Percentiles rank a stretch among this genome's conserved stretches.
These are phyloP conservation scores for Candida koratica DNA, from an alignment of 805 yeast genomes.

Conservation along the genomic window DNA sequence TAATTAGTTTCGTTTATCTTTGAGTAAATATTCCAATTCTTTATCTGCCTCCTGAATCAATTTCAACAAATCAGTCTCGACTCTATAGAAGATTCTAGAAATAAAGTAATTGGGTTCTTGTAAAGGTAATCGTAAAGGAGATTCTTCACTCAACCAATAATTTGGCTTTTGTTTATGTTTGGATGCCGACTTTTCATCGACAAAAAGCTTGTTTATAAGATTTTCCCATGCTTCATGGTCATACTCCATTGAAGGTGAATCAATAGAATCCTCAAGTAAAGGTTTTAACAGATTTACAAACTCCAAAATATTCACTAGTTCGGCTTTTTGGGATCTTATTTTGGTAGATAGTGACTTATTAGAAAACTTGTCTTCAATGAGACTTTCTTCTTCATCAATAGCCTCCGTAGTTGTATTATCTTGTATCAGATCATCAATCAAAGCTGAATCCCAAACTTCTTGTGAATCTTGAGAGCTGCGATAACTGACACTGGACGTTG, in stretches of 20 bases:
- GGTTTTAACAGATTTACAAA: conserved; percentile 31
- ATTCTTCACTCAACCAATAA: conserved; percentile 62
- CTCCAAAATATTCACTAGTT: conserved; percentile 20
- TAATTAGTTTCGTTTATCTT: conserved; percentile 2
- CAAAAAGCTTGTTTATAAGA: conserved; percentile 5
- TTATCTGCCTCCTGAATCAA: conserved; percentile 10
- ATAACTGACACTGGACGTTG: conserved; percentile 1
- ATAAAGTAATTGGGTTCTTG: conserved; percentile 64
- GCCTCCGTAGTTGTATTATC: background rate
- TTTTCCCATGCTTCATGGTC: conserved; percentile 50
- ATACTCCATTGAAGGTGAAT: conserved; percentile 41
- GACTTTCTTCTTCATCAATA: background rate
- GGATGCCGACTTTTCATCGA: background rate
- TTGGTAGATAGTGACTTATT: conserved; percentile 2
- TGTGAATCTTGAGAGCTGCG: conserved; percentile 1
- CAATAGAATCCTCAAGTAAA: conserved; percentile 32
- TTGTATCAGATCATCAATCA: background rate
- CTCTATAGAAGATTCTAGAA: conserved; percentile 27
- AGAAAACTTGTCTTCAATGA: conserved; percentile 1
- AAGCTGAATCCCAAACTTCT: background rate
- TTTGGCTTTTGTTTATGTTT: conserved; percentile 18
- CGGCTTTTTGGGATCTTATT: conserved; percentile 8
- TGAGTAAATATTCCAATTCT: conserved; percentile 8
- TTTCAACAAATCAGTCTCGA: conserved; percentile 21
- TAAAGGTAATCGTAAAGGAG: conserved; percentile 69